Percentiles rank a stretch among this genome's conserved stretches.
Conservation (phyloP, 345 rosid species). For the Euphorbia lathyris region DNA sequence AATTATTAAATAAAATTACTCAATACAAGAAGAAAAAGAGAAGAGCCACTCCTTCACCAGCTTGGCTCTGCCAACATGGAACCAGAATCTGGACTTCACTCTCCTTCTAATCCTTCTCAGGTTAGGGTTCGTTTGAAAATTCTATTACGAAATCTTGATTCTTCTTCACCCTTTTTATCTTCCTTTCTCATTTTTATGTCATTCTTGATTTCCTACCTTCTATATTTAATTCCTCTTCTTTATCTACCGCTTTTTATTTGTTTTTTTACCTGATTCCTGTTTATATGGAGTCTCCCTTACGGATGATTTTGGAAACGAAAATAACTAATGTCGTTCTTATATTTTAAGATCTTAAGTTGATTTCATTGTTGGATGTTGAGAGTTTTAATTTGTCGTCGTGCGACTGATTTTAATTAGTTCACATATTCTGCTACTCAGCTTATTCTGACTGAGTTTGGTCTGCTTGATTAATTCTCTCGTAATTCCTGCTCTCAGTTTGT, state of each 20-base stretch:
- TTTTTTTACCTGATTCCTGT: background rate
- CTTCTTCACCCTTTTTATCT: background rate
- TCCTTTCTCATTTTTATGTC: background rate
- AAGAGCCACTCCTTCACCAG: background rate
- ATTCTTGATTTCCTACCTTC: background rate
- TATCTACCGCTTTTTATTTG: background rate
- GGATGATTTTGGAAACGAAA: background rate
- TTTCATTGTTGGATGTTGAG: background rate
- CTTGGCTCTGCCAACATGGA: constrained; percentile 29
- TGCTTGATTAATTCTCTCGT: background rate
- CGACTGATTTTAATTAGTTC: background rate
- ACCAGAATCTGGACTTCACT: constrained; percentile 42
- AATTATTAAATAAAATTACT: background rate
- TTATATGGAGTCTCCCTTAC: background rate
- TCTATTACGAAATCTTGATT: background rate
- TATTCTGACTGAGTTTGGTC: background rate
- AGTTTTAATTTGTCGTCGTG: background rate
- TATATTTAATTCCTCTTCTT: background rate
- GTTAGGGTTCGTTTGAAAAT: constrained; percentile 18
- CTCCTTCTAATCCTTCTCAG: constrained; percentile 38
- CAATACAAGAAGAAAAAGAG: background rate
- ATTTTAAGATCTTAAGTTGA: constrained; percentile 5
- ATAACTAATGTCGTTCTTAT: background rate
- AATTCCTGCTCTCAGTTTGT: background rate
- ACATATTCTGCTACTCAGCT: too few species aligned